Percentiles rank a stretch among this genome's conserved stretches.
Evolutionary conservation across 2,329 filamentous ascomycete genomes (phyloP).

Genomic region (Fusarium mangiferae): DNA sequence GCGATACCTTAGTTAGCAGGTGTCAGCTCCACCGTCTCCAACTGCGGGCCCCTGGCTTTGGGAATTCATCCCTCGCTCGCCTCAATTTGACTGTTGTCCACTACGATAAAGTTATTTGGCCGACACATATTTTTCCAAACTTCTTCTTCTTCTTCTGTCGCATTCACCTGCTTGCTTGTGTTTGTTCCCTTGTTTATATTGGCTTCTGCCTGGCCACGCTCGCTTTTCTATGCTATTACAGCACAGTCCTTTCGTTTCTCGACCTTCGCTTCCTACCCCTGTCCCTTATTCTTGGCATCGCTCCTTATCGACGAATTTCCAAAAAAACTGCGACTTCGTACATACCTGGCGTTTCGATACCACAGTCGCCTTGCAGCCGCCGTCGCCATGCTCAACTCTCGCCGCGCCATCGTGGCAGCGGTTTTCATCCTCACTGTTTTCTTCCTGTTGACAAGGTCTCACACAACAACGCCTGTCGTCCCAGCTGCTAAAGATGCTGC

Average conservation of each 20-base stretch:
- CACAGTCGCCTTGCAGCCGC: conserved; percentile 50
- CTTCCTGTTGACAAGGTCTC: conserved; percentile 73
- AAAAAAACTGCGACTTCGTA: conserved; percentile 26
- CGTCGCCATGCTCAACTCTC: conserved; percentile 77
- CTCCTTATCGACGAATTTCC: conserved; percentile 33
- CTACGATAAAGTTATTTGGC: conserved; percentile 23
- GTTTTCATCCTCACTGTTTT: conserved; percentile 75
- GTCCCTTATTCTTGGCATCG: conserved; percentile 30
- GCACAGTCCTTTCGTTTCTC: conserved; percentile 27
- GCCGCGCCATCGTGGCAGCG: conserved; percentile 78
- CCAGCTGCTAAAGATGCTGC: conserved; percentile 29
- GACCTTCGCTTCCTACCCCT: conserved; percentile 26
- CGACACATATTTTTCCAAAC: conserved; percentile 13
- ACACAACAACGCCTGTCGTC: conserved; percentile 48
- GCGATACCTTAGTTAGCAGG: conserved; percentile 2
- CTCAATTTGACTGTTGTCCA: conserved; percentile 21
- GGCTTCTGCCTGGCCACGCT: conserved; percentile 24
- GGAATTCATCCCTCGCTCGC: conserved; percentile 33
- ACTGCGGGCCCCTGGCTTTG: conserved; percentile 39
- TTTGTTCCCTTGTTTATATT: conserved; percentile 22
- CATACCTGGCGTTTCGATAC: conserved; percentile 18
- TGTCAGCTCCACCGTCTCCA: conserved; percentile 37
- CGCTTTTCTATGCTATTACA: conserved; percentile 39
- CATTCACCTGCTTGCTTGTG: conserved; percentile 18
- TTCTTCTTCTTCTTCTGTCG: conserved; percentile 19